Evolutionary conservation across 1,139 yeast genomes (phyloP).

Genomic region (Meyerozyma guilliermondii): DNA sequence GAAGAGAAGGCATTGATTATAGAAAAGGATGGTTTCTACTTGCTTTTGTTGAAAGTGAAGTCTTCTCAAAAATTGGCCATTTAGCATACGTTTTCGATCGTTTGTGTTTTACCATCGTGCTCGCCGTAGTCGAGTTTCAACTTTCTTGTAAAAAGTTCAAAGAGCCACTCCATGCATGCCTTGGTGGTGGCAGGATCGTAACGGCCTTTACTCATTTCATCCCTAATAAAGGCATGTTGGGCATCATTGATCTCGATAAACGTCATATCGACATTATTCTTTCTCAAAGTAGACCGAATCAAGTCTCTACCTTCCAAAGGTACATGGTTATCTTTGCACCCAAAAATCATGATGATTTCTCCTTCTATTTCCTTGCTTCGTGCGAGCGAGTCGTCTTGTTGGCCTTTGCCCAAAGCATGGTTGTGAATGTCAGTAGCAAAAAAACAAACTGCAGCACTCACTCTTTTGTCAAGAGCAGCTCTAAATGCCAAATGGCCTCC

Average conservation of each 20-base stretch:
- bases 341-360: constrained; percentile 67
- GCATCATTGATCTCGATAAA: constrained; percentile 75
- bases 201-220: constrained; percentile 72
- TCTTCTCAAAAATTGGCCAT: background rate
- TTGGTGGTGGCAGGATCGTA: constrained; percentile 73
- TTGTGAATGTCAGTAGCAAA: constrained; percentile 79
- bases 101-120: constrained; percentile 43
- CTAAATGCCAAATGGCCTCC: constrained; percentile 83
- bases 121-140: constrained; percentile 66
- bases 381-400: constrained; percentile 58
- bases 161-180: constrained; percentile 61
- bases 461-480: constrained; percentile 61
- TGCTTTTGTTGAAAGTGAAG: too few relatives aligned
- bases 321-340: constrained; percentile 76
- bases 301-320: constrained; percentile 74
- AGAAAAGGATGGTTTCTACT: background rate
- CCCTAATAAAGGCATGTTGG: constrained; percentile 80
- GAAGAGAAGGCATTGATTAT: constrained; percentile 1
- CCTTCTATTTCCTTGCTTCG: constrained; percentile 52
- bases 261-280: constrained; percentile 56
- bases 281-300: constrained; percentile 59
- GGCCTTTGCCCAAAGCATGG: constrained; percentile 58
- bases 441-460: constrained; percentile 67
- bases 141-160: constrained; percentile 66
- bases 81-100: constrained; percentile 62